Evolutionary conservation across 192 early-diverging fungal species (phyloP), one percentile per base, ranked within the genome.

Genomic region (Thoreauomyces humboldtii): DNA sequence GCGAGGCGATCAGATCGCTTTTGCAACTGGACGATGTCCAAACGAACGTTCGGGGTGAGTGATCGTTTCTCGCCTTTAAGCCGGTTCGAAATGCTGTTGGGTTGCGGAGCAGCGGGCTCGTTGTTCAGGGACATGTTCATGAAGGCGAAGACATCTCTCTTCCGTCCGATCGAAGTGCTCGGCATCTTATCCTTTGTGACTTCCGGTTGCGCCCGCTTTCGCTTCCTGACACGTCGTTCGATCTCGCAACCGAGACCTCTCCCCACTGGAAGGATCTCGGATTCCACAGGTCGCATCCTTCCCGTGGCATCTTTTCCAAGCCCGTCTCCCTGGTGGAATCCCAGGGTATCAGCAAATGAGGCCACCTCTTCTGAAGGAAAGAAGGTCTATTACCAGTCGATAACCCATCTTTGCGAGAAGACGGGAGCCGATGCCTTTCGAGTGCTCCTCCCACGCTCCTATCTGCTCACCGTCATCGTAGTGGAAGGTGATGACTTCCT

Each of bases 391-490:
- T 54, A 64, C 62, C 11, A 28, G 11, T 33, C 37, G 7, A 51
- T 70, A 70, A n/a, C 69, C 69, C 69, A 70, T 70, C 32, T 70
- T 70, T 0, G 69, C 69, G 17, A 70, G 52, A 5, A 64, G 52
- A 31, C 43, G 57, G 15, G 52, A n/a, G 14, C 69, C 69, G 14
- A 70, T 70, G 6, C 69, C 69, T 56, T 45, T 37, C 37, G 69
- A 56, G 33, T 70, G 69, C n/a, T 15, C 62, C 38, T 70, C 69
- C 69, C 69, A 70, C n/a, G 31, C 41, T 12, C 69, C 69, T 48
- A 70, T 67, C 0, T 25, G 21, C 25, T 55, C 62, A 22, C 62
- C 62, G 31, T 70, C 69, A 15, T 43, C 69, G 33, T 55, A 67
- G 50, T 41, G 62, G 43, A 69, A 69, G 22, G 19, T 38, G n/a